Percentiles rank a stretch among this genome's conserved stretches.
phyloP scores from a whole-genome alignment of 129 eudicot species.

The Saussurea involucrata region DNA sequence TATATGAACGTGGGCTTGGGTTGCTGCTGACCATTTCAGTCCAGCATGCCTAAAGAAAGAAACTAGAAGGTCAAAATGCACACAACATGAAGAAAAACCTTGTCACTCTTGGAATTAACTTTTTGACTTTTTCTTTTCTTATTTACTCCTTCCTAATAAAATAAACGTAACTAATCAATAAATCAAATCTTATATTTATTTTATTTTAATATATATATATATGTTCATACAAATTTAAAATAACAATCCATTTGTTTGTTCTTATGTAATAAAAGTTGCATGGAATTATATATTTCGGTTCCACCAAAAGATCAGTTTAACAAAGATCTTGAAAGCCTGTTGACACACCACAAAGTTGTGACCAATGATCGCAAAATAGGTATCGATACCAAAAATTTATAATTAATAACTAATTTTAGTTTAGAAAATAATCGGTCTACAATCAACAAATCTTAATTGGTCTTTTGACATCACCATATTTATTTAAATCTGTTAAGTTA shows the following conservation, averaged over 20 bases:
- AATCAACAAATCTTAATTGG: background rate
- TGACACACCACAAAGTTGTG: slow-evolving; percentile 1
- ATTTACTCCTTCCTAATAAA: background rate
- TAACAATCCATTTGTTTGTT: background rate
- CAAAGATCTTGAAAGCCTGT: background rate
- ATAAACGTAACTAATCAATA: background rate
- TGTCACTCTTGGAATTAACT: background rate
- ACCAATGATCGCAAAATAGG: background rate
- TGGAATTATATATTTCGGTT: background rate
- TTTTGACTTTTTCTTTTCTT: background rate
- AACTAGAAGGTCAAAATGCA: background rate
- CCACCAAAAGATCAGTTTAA: background rate
- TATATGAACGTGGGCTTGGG: background rate
- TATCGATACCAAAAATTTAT: too few species aligned
- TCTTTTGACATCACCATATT: background rate
- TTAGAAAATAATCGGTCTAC: background rate
- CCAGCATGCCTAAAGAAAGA: slow-evolving; percentile 4
- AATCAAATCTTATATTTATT: too few species aligned
- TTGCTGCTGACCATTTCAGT: background rate
- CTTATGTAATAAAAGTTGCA: background rate
- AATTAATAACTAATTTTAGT: background rate
- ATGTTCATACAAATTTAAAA: background rate
- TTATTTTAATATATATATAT: too few species aligned
- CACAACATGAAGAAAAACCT: background rate
- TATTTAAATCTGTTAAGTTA: background rate